phyloP scores from a whole-genome alignment of 768 basidiomycete genomes.

The Lentinus brumalis region DNA sequence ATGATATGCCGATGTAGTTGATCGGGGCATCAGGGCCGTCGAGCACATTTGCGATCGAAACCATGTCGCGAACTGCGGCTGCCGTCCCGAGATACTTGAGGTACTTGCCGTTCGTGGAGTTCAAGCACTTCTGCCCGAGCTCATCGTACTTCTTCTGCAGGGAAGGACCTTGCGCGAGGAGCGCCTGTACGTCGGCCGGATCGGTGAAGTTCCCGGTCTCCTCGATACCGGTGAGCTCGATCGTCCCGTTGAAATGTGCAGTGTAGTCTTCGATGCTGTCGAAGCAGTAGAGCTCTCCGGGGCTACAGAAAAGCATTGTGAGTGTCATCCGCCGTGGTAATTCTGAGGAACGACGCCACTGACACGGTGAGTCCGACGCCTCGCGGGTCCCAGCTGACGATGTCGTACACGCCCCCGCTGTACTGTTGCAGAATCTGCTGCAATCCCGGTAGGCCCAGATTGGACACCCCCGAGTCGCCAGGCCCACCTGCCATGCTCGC shows the following conservation, averaged over 20 bases:
- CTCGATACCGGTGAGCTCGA: neutral
- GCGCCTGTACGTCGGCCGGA: neutral
- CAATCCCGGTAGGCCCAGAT: neutral
- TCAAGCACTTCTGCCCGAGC: conserved; percentile 4
- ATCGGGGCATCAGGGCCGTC: conserved; percentile 6
- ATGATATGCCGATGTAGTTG: conserved; percentile 2
- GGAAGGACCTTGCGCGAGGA: neutral
- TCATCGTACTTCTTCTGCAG: neutral
- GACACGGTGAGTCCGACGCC: conserved; percentile 5
- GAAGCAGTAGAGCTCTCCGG: conserved; percentile 10
- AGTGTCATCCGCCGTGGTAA: neutral
- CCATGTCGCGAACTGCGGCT: conserved; percentile 8
- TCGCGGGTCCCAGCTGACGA: conserved; percentile 5
- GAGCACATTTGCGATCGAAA: conserved; percentile 5
- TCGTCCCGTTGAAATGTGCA: neutral
- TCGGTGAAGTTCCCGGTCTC: neutral
- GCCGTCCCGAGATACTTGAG: conserved; percentile 9
- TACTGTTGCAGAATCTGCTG: neutral
- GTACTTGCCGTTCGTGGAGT: neutral
- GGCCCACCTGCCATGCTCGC: neutral
- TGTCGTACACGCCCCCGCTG: conserved; percentile 6
- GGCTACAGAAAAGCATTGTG: neutral
- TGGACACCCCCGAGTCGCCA: neutral
- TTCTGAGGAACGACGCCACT: neutral
- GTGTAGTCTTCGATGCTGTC: neutral